Evolutionary conservation across 352 stramenopile species (phyloP).

Genomic region (Phytophthora sojae): DNA sequence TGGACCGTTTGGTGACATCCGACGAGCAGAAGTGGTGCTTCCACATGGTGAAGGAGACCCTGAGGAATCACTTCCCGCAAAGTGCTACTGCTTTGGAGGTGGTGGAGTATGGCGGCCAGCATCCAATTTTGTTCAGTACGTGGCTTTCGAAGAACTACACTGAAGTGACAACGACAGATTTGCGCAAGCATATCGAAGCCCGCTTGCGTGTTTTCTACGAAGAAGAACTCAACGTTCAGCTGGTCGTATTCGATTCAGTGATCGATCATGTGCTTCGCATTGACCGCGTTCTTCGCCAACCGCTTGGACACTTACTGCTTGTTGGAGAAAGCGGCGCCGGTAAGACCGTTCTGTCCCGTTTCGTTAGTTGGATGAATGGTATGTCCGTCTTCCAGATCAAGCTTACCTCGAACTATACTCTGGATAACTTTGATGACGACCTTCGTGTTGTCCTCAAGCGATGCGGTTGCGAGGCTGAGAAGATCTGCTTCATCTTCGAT

Average conservation of each 20-base stretch:
- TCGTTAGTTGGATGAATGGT: conserved; percentile 99
- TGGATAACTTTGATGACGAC: conserved; percentile 99
- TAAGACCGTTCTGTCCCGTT: conserved; percentile 99
- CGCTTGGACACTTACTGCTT: conserved; percentile 98
- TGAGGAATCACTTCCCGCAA: conserved; percentile 86
- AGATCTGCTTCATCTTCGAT: conserved; percentile 99
- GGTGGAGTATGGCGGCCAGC: conserved; percentile 80
- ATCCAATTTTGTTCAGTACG: conserved; percentile 98
- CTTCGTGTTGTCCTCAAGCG: conserved; percentile 97
- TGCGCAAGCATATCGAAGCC: conserved; percentile 97
- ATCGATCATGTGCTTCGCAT: conserved; percentile 99
- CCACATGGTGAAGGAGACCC: conserved; percentile 83
- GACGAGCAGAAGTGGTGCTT: conserved; percentile 98
- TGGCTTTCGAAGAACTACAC: conserved; percentile 99
- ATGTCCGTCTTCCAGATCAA: conserved; percentile 99
- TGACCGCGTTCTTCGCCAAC: conserved; percentile 98
- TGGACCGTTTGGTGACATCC: conserved; percentile 97
- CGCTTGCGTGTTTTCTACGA: conserved; percentile 99
- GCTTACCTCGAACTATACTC: conserved; percentile 97
- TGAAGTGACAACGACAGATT: conserved; percentile 91
- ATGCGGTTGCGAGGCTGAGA: conserved; percentile 98
- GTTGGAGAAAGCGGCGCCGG: conserved; percentile 98
- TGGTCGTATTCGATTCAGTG: conserved; percentile 99
- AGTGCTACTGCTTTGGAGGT: conserved; percentile 76
- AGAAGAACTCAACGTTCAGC: conserved; percentile 99